Percentiles rank a stretch among this genome's conserved stretches.
Conservation (phyloP, 805 yeast genomes). For the Ogataea degrootiae region DNA sequence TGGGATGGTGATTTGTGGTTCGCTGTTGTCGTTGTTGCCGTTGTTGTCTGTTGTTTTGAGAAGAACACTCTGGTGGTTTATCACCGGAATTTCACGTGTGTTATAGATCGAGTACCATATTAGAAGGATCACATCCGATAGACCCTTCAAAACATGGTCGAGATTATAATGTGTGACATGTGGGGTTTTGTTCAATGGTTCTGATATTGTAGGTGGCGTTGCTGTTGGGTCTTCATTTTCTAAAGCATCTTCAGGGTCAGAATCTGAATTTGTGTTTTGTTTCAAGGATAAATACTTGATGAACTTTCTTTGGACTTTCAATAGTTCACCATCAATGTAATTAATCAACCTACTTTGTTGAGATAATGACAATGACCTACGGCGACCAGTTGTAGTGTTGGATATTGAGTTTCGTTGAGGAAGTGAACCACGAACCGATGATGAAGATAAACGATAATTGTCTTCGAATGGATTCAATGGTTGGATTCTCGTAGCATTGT, state of each 20-base stretch:
- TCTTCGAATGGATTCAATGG: constrained; percentile 29
- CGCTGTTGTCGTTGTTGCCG: not conserved
- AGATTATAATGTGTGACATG: constrained; percentile 14
- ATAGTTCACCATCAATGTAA: constrained; percentile 50
- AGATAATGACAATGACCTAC: constrained; percentile 32
- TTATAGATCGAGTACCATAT: constrained; percentile 56
- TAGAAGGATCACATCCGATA: constrained; percentile 46
- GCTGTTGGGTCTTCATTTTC: constrained; percentile 7
- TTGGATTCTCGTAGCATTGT: constrained; percentile 5
- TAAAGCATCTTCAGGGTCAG: not conserved
- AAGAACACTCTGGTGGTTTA: constrained; percentile 23
- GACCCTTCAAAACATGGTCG: constrained; percentile 37
- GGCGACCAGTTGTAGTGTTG: not conserved
- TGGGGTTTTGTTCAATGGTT: not conserved
- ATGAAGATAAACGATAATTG: constrained; percentile 19
- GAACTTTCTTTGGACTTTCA: constrained; percentile 52
- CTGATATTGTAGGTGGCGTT: not conserved
- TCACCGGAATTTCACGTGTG: constrained; percentile 24
- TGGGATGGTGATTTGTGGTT: constrained; percentile 1
- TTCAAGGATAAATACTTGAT: constrained; percentile 32
- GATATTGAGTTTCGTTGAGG: too few species aligned
- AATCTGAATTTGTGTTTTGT: constrained; percentile 17
- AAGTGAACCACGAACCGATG: constrained; percentile 1
- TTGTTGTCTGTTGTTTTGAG: not conserved
- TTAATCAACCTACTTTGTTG: constrained; percentile 55